Percentiles rank a stretch among this genome's conserved stretches.
Conservation (phyloP, 768 basidiomycete genomes). For the Tremella yokohamensis region DNA sequence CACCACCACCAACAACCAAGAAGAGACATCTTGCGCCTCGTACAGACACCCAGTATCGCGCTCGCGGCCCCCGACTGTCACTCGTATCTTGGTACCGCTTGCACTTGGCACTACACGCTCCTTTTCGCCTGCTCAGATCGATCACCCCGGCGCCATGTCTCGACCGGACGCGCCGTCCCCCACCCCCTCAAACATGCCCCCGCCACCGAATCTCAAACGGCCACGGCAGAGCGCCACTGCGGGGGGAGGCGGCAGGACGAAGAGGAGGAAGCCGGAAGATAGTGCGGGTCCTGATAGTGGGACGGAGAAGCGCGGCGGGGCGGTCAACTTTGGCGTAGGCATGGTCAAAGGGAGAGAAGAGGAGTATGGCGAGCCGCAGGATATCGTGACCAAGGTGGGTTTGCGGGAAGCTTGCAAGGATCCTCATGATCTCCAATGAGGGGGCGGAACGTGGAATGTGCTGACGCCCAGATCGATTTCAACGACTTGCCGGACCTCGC, state of each 20-base stretch:
- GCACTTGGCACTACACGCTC: no score
- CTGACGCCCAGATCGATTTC: conserved; percentile 37
- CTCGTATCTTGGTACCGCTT: no score
- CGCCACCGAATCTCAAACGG: conserved; percentile 21
- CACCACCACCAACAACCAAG: no score
- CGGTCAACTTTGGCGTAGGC: conserved; percentile 17
- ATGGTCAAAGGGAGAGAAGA: conserved; percentile 28
- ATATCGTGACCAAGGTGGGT: conserved; percentile 42
- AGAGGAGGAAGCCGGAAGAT: conserved; percentile 32
- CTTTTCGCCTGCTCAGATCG: no score
- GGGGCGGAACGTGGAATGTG: not conserved
- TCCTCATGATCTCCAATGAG: not conserved
- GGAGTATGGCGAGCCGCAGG: conserved; percentile 28
- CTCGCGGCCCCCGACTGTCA: no score
- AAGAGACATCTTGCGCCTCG: no score
- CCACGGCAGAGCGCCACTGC: conserved; percentile 16
- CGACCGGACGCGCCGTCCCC: conserved; percentile 21
- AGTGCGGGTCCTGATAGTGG: conserved; percentile 12
- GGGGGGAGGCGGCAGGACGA: conserved; percentile 11
- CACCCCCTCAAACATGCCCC: conserved; percentile 21
- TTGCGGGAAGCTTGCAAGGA: not conserved
- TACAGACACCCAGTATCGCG: no score
- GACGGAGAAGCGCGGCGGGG: conserved; percentile 9
- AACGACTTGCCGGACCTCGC: conserved; percentile 41
- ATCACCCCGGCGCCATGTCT: conserved; percentile 6